Evolutionary conservation across 768 basidiomycete genomes (phyloP), one percentile per base, ranked within the genome.

Genomic region (Multifurca ochricompacta): DNA sequence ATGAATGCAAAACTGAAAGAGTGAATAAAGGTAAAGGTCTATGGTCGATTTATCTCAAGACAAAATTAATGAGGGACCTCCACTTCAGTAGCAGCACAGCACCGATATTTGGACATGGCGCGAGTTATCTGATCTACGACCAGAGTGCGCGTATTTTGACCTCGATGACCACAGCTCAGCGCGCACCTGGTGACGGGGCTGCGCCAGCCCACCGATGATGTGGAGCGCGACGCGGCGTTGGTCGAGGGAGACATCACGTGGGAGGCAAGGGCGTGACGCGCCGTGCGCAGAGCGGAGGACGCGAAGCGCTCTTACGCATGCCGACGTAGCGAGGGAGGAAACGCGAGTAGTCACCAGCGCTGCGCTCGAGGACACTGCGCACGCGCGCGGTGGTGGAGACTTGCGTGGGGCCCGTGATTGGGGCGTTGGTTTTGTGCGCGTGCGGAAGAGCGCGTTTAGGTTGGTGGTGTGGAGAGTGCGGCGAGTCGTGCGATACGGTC

Each of bases 331-430:
- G 52, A 8, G 72, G 68, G 41, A 75, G 64, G 58, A 76, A 78
- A 34, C 72, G 72, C 14, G 73, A 67, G 60, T 84, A 85, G 59
- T 80, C 75, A 27, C 80, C 79, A 4, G 70, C 77, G 14, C 67
- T 54, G 23, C 43, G 53, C 62, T 79, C 77, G 42, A 67, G 63
- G 56, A 64, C 59, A 31, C 48, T 51, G 40, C 66, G 68, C 39
- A 67, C 41, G 48, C 67, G 69, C 39, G 48, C 55, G 40, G 60
- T 40, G 32, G 43, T 46, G 18, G 56, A 44, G 27, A 42, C 43
- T 14, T 19, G 23, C 19, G 16, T 27, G 13, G 48, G 48, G 21
- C 44, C 43, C 18, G 51, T 18, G 23, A 36, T 16, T 49, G 40
- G 30, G 3, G 42, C 14, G 5, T 30, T 27, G n/a, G n/a, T n/a